phyloP scores from a whole-genome alignment of 306 rosid genomes.

The Prunus mongolica region DNA sequence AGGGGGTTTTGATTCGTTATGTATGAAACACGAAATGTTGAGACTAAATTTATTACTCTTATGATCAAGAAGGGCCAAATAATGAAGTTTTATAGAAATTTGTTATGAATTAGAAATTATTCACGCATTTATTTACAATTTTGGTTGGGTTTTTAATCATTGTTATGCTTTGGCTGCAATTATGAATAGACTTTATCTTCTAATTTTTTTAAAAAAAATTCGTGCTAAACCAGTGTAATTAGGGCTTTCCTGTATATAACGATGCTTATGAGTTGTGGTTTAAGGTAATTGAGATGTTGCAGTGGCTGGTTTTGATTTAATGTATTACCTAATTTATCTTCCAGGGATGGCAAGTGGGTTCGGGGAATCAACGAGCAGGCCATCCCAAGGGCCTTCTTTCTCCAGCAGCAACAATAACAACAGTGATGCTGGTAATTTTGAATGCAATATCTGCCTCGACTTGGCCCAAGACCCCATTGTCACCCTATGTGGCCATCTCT shows the following conservation, averaged over 20 bases:
- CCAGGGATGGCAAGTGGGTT: conserved; percentile 64
- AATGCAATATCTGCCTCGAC: conserved; percentile 88
- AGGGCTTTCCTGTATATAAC: not conserved
- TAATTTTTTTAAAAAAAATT: no score
- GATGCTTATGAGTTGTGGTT: not conserved
- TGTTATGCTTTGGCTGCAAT: not conserved
- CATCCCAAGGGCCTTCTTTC: conserved; percentile 59
- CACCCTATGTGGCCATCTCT: conserved; percentile 86
- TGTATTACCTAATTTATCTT: conserved; percentile 11
- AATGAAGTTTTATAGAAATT: not conserved
- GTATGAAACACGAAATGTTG: not conserved
- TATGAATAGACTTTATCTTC: not conserved
- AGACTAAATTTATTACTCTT: not conserved
- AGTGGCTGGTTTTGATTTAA: not conserved
- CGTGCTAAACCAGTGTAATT: not conserved
- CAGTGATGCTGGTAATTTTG: conserved; percentile 63
- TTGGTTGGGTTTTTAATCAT: not conserved
- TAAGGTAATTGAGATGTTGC: not conserved
- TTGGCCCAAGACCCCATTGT: conserved; percentile 89
- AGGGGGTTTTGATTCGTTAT: not conserved
- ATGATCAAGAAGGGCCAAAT: not conserved
- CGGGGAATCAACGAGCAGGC: conserved; percentile 64
- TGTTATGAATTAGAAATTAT: not conserved
- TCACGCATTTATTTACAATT: not conserved
- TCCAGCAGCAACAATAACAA: conserved; percentile 38